A percentile compares a stretch with the other conserved stretches of the same genome.
phyloP scores from a whole-genome alignment of 164 flowering plant species.

The Kalanchoe fedtschenkoi region DNA sequence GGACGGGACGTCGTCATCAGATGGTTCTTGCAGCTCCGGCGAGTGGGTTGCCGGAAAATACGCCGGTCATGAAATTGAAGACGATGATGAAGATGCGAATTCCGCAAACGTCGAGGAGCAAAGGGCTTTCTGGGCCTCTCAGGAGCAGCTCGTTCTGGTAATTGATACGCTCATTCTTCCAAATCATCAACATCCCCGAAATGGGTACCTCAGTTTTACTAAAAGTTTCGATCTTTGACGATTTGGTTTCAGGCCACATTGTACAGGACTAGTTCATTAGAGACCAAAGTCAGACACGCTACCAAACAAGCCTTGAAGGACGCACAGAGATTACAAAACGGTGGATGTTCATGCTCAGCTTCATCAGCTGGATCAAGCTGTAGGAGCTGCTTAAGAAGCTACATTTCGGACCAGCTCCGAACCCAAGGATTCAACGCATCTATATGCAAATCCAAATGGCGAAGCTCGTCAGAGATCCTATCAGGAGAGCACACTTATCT shows the following conservation, averaged over 20 bases:
- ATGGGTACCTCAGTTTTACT: background rate
- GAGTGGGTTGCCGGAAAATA: slow-evolving; percentile 2
- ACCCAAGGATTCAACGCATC: slow-evolving; percentile 44
- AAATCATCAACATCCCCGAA: background rate
- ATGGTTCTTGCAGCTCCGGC: slow-evolving; percentile 10
- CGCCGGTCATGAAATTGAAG: too few relatives aligned
- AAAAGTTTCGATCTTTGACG: background rate
- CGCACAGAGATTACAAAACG: slow-evolving; percentile 12
- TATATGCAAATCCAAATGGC: slow-evolving; percentile 79
- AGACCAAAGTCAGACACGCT: slow-evolving; percentile 42
- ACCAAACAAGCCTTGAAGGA: slow-evolving; percentile 50
- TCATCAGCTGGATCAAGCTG: slow-evolving; percentile 30
- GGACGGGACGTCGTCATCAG: slow-evolving; percentile 10
- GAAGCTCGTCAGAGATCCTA: slow-evolving; percentile 49
- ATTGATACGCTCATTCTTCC: background rate
- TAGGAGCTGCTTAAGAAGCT: slow-evolving; percentile 44
- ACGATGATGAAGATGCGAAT: slow-evolving; percentile 15
- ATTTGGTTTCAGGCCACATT: slow-evolving; percentile 40
- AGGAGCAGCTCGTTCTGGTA: slow-evolving; percentile 43
- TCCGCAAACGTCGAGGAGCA: slow-evolving; percentile 17
- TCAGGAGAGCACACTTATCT: slow-evolving; percentile 74
- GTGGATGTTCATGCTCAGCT: slow-evolving; percentile 31
- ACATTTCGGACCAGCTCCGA: slow-evolving; percentile 37
- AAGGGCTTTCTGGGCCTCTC: slow-evolving; percentile 42
- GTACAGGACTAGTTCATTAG: slow-evolving; percentile 47